Evolutionary conservation across 192 early-diverging fungal genomes (phyloP).

Genomic region (Podila minutissima): DNA sequence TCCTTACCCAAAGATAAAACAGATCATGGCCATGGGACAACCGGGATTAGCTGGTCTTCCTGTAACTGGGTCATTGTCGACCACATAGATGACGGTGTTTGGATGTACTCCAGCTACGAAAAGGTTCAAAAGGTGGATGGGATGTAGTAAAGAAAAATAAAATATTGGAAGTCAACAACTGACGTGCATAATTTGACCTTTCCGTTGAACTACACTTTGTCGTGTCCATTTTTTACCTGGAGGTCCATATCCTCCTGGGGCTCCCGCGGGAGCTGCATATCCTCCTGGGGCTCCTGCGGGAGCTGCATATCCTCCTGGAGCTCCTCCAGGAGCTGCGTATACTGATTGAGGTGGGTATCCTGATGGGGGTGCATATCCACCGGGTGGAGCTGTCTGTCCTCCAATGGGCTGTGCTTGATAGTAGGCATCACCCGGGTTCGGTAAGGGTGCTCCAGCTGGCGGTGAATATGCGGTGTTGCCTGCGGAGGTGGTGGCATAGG

Average conservation of each 20-base stretch:
- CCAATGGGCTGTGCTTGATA: constrained; percentile 18
- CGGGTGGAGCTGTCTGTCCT: constrained; percentile 1
- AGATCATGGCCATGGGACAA: constrained; percentile 24
- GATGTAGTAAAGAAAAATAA: background rate
- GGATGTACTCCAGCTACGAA: background rate
- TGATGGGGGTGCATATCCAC: background rate
- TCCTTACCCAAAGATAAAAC: constrained; percentile 36
- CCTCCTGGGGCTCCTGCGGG: background rate
- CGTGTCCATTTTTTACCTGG: too few species aligned
- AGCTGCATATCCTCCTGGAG: background rate
- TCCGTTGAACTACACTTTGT: too few species aligned
- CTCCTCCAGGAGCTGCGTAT: background rate
- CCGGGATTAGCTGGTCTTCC: background rate
- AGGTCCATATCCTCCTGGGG: background rate
- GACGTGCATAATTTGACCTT: too few species aligned
- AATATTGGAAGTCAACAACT: too few species aligned
- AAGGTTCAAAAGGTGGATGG: background rate
- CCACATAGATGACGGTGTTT: constrained; percentile 9
- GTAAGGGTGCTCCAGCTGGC: background rate
- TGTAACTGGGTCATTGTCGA: constrained; percentile 1
- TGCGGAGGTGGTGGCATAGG: background rate
- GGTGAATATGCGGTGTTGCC: background rate
- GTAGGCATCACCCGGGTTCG: background rate
- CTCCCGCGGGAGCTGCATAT: background rate
- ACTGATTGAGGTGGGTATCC: too few species aligned